Evolutionary conservation across 2,329 filamentous ascomycete genomes (phyloP).

Genomic region (Reticulascus tulasneorum): DNA sequence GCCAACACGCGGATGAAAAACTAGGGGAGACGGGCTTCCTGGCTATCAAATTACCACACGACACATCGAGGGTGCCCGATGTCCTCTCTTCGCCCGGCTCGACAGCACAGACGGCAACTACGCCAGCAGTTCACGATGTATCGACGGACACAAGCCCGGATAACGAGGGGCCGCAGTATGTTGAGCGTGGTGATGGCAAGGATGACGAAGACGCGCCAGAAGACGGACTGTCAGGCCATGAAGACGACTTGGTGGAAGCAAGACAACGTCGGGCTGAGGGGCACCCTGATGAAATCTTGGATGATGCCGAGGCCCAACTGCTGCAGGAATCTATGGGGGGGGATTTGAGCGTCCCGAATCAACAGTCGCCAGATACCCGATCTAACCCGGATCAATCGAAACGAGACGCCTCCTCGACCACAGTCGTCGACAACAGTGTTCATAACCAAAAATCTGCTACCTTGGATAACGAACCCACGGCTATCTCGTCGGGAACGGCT

Average conservation of each 20-base stretch:
- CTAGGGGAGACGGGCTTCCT: slow-evolving; percentile 15
- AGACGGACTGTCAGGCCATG: slow-evolving; percentile 21
- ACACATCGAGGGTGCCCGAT: slow-evolving; percentile 36
- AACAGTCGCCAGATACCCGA: too few relatives aligned
- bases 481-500: too few relatives aligned
- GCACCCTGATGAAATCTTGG: slow-evolving; percentile 17
- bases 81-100: slow-evolving; percentile 56
- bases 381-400: too few relatives aligned
- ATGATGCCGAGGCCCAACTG: slow-evolving; percentile 39
- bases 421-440: too few relatives aligned
- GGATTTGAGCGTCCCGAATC: slow-evolving; percentile 2
- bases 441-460: too few relatives aligned
- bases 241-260: too few relatives aligned
- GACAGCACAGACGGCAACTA: slow-evolving; percentile 69
- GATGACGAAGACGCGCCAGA: slow-evolving; percentile 30
- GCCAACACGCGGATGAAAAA: slow-evolving; percentile 31
- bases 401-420: too few relatives aligned
- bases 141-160: slow-evolving; percentile 74
- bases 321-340: slow-evolving; percentile 36
- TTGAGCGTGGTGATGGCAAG: slow-evolving; percentile 39
- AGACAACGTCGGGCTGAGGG: too few relatives aligned
- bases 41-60: slow-evolving; percentile 30
- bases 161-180: slow-evolving; percentile 57
- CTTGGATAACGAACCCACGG: too few relatives aligned
- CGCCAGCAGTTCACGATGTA: slow-evolving; percentile 62